These are phyloP conservation scores for grape (Vitis vinifera) DNA, from an alignment of 164 flowering plant genomes.

Conservation along the genomic window ASM3070453v1 NC_081810.1:6823501-6824000, in stretches of 20 bases:
- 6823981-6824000: conserved; percentile 75
- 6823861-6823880: conserved; percentile 95
- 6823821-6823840: conserved; percentile 92
- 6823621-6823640: no score
- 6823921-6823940: conserved; percentile 86
- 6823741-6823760: conserved; percentile 95
- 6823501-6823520: no score
- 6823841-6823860: conserved; percentile 96
- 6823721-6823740: conserved; percentile 82
- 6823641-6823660: no score
- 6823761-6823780: conserved; percentile 93
- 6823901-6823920: conserved; percentile 87
- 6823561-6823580: no score
- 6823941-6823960: conserved; percentile 96
- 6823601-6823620: no score
- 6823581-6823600: no score
- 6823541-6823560: no score
- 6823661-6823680: no score
- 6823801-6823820: conserved; percentile 84
- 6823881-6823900: conserved; percentile 96
- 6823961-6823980: conserved; percentile 94
- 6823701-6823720: conserved; percentile 36
- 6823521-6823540: no score
- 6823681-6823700: not conserved
- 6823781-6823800: conserved; percentile 99